Conservation (phyloP, 805 yeast genomes). For the Myxozyma mucilagina region DNA sequence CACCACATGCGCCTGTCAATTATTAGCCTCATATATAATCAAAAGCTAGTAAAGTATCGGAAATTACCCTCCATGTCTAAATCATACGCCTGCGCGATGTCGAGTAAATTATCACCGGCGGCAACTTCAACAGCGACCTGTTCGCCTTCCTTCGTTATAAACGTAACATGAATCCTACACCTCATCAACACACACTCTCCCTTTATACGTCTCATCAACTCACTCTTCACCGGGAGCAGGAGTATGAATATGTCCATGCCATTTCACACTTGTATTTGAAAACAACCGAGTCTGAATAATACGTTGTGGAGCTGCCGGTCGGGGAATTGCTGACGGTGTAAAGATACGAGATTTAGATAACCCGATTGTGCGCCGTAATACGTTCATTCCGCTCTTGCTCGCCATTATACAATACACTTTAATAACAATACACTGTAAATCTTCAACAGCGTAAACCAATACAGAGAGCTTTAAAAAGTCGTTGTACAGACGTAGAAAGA, state of each 20-base stretch:
- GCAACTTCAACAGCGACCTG: slow-evolving; percentile 82
- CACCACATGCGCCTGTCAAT: slow-evolving; percentile 80
- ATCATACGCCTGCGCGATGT: slow-evolving; percentile 91
- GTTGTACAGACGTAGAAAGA: no score
- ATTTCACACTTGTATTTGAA: slow-evolving; percentile 35
- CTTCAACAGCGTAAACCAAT: no score
- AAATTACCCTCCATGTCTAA: slow-evolving; percentile 79
- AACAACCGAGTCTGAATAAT: slow-evolving; percentile 23
- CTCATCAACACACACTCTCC: not conserved
- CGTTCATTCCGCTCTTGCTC: no score
- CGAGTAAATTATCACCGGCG: slow-evolving; percentile 88
- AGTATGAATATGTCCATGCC: slow-evolving; percentile 84
- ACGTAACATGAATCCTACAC: slow-evolving; percentile 62
- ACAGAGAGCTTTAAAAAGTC: no score
- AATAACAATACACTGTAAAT: no score
- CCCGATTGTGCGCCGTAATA: no score
- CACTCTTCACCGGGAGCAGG: slow-evolving; percentile 93
- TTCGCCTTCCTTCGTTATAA: slow-evolving; percentile 86
- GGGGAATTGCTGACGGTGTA: not conserved
- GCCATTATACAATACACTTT: no score
- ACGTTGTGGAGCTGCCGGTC: not conserved
- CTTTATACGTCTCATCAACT: slow-evolving; percentile 29
- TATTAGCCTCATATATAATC: not conserved
- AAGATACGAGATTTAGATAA: no score
- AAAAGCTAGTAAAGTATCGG: not conserved